These are phyloP conservation scores for Cephalotrichum gorgonifer DNA, from an alignment of 2,329 filamentous ascomycete genomes.

Conservation along the genomic window DNA sequence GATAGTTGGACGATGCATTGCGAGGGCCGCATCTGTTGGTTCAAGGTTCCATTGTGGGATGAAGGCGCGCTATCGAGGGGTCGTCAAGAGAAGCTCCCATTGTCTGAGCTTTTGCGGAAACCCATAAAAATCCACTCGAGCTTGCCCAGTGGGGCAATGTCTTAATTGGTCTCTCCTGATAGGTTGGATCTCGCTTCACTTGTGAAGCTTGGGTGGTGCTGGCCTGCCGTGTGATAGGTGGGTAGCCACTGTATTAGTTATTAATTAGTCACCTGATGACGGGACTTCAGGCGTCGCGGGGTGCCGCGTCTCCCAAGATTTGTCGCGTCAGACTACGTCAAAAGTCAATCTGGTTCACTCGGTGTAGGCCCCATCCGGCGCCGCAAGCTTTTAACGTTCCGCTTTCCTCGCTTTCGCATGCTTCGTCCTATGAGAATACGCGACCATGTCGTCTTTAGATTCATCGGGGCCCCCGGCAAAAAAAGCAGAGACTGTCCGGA, in stretches of 20 bases:
- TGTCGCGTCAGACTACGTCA: background rate
- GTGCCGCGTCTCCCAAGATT: conserved; percentile 4
- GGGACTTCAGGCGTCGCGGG: background rate
- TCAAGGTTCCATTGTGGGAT: background rate
- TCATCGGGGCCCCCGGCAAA: conserved; percentile 35
- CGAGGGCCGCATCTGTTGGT: background rate
- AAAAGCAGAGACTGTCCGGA: conserved; percentile 29
- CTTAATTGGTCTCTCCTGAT: background rate
- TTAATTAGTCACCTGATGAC: conserved; percentile 5
- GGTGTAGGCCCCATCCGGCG: background rate
- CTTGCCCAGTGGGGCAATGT: too few species aligned
- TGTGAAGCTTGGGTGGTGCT: background rate
- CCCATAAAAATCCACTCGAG: too few species aligned
- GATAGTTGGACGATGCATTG: conserved; percentile 2
- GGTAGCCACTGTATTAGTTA: background rate
- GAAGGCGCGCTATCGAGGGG: background rate
- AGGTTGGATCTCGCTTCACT: background rate
- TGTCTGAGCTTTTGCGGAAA: too few species aligned
- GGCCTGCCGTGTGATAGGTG: too few species aligned
- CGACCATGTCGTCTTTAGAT: conserved; percentile 25
- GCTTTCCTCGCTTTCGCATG: background rate
- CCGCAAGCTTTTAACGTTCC: background rate
- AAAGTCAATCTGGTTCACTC: background rate
- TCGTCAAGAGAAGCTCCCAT: too few species aligned
- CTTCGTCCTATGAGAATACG: background rate